These are phyloP conservation scores for Eimeria sp. DNA, from an alignment of 169 alveolate species.

Conservation along the genomic window DNA sequence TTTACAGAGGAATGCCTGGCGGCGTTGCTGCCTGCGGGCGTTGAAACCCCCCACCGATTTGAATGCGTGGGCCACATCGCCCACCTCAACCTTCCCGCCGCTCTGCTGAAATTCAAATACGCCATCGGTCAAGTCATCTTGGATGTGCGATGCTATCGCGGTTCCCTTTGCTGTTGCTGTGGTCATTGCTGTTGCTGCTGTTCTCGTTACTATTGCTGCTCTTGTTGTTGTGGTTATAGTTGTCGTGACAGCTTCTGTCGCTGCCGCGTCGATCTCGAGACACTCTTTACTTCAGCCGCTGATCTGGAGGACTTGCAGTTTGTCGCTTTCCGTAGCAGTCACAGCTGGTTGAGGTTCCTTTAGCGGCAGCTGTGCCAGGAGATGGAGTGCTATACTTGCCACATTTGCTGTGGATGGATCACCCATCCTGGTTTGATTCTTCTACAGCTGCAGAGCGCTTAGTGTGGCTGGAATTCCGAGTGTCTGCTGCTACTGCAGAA, in stretches of 20 bases:
- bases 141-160: slow-evolving; percentile 84
- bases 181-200: neutral
- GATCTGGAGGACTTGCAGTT: neutral
- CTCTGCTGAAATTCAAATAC: slow-evolving; percentile 89
- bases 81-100: slow-evolving; percentile 92
- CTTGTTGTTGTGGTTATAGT: neutral
- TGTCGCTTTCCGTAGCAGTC: neutral
- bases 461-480: neutral
- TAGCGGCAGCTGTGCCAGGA: neutral
- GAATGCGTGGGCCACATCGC: slow-evolving; percentile 96
- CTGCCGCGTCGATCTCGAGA: neutral
- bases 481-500: slow-evolving; percentile 82
- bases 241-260: neutral
- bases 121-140: slow-evolving; percentile 91
- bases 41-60: slow-evolving; percentile 91
- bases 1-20: slow-evolving; percentile 86
- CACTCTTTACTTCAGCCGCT: neutral
- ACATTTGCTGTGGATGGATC: neutral
- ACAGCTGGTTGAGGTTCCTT: neutral
- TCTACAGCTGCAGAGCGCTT: neutral
- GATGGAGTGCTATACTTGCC: neutral
- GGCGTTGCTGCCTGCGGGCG: slow-evolving; percentile 85
- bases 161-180: neutral
- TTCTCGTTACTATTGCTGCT: neutral
- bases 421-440: neutral